A percentile compares a stretch with the other conserved stretches of the same genome.
phyloP scores from a whole-genome alignment of 75 land plant species.

The Selaginella moellendorffii region DNA sequence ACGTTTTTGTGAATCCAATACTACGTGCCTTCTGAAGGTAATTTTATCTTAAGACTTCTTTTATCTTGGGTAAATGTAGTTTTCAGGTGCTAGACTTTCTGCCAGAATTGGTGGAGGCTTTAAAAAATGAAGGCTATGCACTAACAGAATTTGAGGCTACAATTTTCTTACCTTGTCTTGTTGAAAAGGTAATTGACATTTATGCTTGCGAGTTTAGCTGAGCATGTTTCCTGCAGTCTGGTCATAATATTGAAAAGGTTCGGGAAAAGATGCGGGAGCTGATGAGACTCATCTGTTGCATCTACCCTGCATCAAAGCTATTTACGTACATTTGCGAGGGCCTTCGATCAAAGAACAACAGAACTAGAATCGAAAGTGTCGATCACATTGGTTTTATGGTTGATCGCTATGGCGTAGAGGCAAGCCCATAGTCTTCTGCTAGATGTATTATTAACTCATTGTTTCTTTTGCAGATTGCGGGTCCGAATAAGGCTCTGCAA shows the following conservation, averaged over 20 bases:
- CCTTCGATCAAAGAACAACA: slow-evolving; percentile 79
- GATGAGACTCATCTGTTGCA: slow-evolving; percentile 44
- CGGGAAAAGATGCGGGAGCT: slow-evolving; percentile 86
- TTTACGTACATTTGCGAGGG: slow-evolving; percentile 79
- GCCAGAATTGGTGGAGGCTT: slow-evolving; percentile 60
- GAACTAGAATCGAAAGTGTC: slow-evolving; percentile 80
- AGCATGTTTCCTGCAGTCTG: slow-evolving; percentile 49
- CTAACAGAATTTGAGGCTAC: slow-evolving; percentile 76
- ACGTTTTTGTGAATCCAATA: slow-evolving; percentile 89
- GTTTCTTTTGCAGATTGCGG: slow-evolving; percentile 42
- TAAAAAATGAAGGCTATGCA: slow-evolving; percentile 60
- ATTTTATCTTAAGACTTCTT: background rate
- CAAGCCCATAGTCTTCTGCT: too few relatives aligned
- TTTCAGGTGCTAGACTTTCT: slow-evolving; percentile 90
- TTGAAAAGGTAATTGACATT: slow-evolving; percentile 60
- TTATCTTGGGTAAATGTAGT: background rate
- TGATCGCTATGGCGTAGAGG: slow-evolving; percentile 79
- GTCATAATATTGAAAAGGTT: slow-evolving; percentile 94
- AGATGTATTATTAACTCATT: background rate
- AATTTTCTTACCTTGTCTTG: slow-evolving; percentile 80
- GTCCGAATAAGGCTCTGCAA: slow-evolving; percentile 71
- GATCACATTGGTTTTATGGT: slow-evolving; percentile 77
- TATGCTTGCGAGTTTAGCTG: background rate
- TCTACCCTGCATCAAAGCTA: slow-evolving; percentile 62
- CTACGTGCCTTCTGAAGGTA: slow-evolving; percentile 94